phyloP scores from a whole-genome alignment of 805 yeast genomes.

The Monosporozyma servazzii region DNA sequence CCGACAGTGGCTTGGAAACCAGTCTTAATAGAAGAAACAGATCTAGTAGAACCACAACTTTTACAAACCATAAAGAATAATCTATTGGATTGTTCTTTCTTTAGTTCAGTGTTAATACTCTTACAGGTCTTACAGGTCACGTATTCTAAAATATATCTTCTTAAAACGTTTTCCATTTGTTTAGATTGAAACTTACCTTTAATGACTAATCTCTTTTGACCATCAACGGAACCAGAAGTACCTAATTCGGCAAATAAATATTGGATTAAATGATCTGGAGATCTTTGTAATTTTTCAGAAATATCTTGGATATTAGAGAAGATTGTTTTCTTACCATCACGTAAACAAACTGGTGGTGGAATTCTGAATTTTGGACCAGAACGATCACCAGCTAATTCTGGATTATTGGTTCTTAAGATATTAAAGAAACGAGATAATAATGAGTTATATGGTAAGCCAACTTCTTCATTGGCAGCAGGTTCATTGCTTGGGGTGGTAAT shows the following conservation, averaged over 20 bases:
- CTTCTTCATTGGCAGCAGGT: slow-evolving; percentile 33
- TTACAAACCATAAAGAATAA: slow-evolving; percentile 95
- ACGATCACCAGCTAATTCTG: slow-evolving; percentile 96
- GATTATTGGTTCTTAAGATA: slow-evolving; percentile 85
- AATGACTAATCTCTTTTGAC: slow-evolving; percentile 91
- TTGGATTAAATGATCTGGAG: slow-evolving; percentile 94
- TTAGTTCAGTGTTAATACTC: slow-evolving; percentile 90
- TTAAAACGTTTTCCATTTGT: slow-evolving; percentile 90
- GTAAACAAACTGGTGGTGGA: slow-evolving; percentile 93
- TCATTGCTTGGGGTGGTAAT: slow-evolving; percentile 28
- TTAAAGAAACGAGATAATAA: slow-evolving; percentile 78
- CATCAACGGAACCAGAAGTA: slow-evolving; percentile 98
- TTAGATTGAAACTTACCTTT: slow-evolving; percentile 98
- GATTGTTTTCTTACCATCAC: slow-evolving; percentile 97
- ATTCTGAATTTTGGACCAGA: slow-evolving; percentile 86
- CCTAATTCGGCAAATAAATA: slow-evolving; percentile 97
- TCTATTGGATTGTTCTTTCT: slow-evolving; percentile 93
- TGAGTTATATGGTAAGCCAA: slow-evolving; percentile 64
- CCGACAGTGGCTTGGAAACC: slow-evolving; percentile 99
- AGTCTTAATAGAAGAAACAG: slow-evolving; percentile 93
- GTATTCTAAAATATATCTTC: slow-evolving; percentile 93
- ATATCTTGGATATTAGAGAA: slow-evolving; percentile 95
- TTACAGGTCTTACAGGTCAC: slow-evolving; percentile 99
- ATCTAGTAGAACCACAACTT: slow-evolving; percentile 95
- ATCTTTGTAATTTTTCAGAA: slow-evolving; percentile 87